Base-by-base conservation (phyloP, 257 asterid species). In the Prunella vulgaris region DNA sequence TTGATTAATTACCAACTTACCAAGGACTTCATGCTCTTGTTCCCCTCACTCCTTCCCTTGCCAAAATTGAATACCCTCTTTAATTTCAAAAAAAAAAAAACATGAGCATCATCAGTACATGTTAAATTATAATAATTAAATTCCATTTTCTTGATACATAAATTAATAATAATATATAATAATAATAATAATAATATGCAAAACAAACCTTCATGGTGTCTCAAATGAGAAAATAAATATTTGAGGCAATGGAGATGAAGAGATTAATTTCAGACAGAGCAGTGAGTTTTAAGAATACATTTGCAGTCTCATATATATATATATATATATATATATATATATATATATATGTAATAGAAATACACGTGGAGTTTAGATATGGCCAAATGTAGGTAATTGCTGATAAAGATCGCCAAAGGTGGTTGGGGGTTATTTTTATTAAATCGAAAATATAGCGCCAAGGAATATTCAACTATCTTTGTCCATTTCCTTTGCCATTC, bases 1-100 rank as follows among this genome's bases (percentile, higher is more conserved):
- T 21, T 2, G 22, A 15, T 40, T 15, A 21, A 54, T 15, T 10
- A 25, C 9, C 6, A 14, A 79, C 96, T 79, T 74, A 90, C 98
- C 98, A 88, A 79, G 67, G 96, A 84, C 65, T 92, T 92, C 98
- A 92, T 92, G 81, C 88, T 78, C 84, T 92, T 92, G 97, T 92
- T 84, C 54, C 98, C 98, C 67, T 92, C 96, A 72, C 96, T 86
- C 80, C 82, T 85, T 78, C 96, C 97, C 78, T 90, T 92, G 76
- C 97, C 98, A 71, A 92, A 92, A 72, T 86, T 88, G 78, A 84
- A 92, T 4, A 92, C 98, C 80, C 97, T 84, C 98, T 82, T 32
- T n/a, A n/a, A n/a, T n/a, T 70, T 52, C 64, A 74, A 4, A 18
- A 25, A 38, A 74, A 4, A 18, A 25, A 38, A 70, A 24, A 40